Conservation (phyloP, 371 early-diverging fungal species). For the Synchytrium microbalum region DNA sequence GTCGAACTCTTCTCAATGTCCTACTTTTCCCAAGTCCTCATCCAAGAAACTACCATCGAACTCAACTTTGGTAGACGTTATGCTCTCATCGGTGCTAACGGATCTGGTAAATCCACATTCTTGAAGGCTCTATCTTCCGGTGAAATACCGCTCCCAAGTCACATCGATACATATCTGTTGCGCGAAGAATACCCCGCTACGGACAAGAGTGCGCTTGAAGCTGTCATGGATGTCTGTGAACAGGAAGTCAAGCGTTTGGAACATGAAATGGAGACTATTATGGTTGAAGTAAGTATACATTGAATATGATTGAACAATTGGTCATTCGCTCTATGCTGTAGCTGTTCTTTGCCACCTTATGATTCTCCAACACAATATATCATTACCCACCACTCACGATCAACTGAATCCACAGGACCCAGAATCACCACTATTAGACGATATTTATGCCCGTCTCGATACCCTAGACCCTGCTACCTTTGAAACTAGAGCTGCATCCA, state of each 20-base stretch:
- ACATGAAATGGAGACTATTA: slow-evolving; percentile 77
- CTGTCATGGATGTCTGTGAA: slow-evolving; percentile 85
- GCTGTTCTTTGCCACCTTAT: too few species aligned
- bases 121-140: slow-evolving; percentile 86
- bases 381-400: too few species aligned
- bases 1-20: slow-evolving; percentile 90
- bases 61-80: slow-evolving; percentile 96
- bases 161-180: slow-evolving; percentile 92
- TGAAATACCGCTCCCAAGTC: slow-evolving; percentile 93
- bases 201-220: slow-evolving; percentile 81
- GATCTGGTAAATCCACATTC: slow-evolving; percentile 98
- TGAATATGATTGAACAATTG: too few species aligned
- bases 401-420: too few species aligned
- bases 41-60: slow-evolving; percentile 90
- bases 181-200: slow-evolving; percentile 93
- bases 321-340: too few species aligned
- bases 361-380: too few species aligned
- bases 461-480: slow-evolving; percentile 86
- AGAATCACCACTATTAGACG: slow-evolving; percentile 84
- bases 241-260: slow-evolving; percentile 80
- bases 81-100: slow-evolving; percentile 96
- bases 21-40: slow-evolving; percentile 63
- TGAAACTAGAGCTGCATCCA: slow-evolving; percentile 83
- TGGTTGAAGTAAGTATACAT: too few species aligned
- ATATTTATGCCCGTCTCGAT: slow-evolving; percentile 92